Evolutionary conservation across 495 filamentous ascomycete genomes (phyloP).

Genomic region (Penicillium cinerascens): DNA sequence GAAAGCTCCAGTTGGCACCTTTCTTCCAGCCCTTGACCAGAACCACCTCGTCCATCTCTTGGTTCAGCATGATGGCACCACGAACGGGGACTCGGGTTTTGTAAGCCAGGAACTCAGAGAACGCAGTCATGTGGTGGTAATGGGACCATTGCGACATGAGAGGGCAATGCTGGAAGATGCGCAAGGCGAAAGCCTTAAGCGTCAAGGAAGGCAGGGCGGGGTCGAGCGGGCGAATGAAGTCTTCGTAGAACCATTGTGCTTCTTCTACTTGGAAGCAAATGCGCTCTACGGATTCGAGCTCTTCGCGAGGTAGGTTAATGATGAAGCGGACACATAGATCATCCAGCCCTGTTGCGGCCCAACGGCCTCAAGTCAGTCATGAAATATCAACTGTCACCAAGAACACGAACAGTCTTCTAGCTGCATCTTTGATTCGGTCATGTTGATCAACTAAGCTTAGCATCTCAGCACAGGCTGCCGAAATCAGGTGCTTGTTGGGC

Average conservation of each 20-base stretch:
- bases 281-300: conserved; percentile 82
- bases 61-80: conserved; percentile 87
- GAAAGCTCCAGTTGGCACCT: conserved; percentile 92
- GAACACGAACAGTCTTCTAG: conserved; percentile 78
- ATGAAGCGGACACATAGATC: conserved; percentile 94
- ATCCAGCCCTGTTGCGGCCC: conserved; percentile 69
- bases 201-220: conserved; percentile 79
- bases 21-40: conserved; percentile 98
- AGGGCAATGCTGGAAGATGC: conserved; percentile 91
- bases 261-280: conserved; percentile 99
- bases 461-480: conserved; percentile 41
- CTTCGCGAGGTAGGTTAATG: conserved; percentile 87
- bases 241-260: conserved; percentile 99
- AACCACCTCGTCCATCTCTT: conserved; percentile 85
- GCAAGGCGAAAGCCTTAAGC: conserved; percentile 74
- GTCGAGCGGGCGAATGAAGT: conserved; percentile 91
- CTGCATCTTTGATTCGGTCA: conserved; percentile 77
- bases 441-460: conserved; percentile 46
- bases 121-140: conserved; percentile 74
- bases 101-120: conserved; percentile 85
- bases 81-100: conserved; percentile 91
- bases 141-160: conserved; percentile 75
- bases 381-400: conserved; percentile 1
- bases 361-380: conserved; percentile 7
- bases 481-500: conserved; percentile 20